A percentile compares a stretch with the other conserved stretches of the same genome.
phyloP scores from a whole-genome alignment of 805 yeast genomes.

The Kodamaea kaohsiungensis region DNA sequence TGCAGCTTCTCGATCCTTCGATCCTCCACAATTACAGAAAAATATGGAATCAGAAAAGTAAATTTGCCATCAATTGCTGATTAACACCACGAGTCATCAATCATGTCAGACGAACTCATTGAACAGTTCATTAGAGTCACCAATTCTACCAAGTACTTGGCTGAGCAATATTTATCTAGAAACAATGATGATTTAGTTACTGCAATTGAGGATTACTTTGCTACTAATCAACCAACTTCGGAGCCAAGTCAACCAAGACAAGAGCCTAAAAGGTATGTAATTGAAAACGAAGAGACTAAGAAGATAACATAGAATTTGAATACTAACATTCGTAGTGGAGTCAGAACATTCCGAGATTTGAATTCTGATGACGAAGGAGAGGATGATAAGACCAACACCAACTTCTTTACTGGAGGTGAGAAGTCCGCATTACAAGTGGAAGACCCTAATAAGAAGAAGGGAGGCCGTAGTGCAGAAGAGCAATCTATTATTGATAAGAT shows the following conservation, averaged over 20 bases:
- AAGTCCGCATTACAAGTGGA: constrained; percentile 80
- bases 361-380: constrained; percentile 47
- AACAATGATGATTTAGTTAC: constrained; percentile 37
- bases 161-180: constrained; percentile 40
- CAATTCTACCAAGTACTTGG: constrained; percentile 33
- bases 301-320: not conserved
- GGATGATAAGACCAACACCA: constrained; percentile 54
- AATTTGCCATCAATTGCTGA: constrained; percentile 8
- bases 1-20: too few species aligned
- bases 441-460: constrained; percentile 54
- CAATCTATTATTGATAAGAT: constrained; percentile 65
- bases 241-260: constrained; percentile 5
- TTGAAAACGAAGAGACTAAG: too few species aligned
- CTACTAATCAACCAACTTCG: constrained; percentile 15
- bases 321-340: constrained; percentile 20
- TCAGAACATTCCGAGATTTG: constrained; percentile 42
- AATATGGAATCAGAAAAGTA: not conserved
- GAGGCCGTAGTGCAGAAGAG: constrained; percentile 36
- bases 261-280: constrained; percentile 1
- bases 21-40: not conserved
- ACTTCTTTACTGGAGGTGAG: constrained; percentile 69
- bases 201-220: constrained; percentile 45
- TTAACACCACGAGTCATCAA: not conserved
- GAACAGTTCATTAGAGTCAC: constrained; percentile 41
- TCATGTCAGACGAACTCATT: constrained; percentile 23